Percentiles rank a stretch among this genome's conserved stretches.
These are phyloP conservation scores for Yarrowia divulgata DNA, from an alignment of 805 yeast genomes.

Conservation along the genomic window DNA sequence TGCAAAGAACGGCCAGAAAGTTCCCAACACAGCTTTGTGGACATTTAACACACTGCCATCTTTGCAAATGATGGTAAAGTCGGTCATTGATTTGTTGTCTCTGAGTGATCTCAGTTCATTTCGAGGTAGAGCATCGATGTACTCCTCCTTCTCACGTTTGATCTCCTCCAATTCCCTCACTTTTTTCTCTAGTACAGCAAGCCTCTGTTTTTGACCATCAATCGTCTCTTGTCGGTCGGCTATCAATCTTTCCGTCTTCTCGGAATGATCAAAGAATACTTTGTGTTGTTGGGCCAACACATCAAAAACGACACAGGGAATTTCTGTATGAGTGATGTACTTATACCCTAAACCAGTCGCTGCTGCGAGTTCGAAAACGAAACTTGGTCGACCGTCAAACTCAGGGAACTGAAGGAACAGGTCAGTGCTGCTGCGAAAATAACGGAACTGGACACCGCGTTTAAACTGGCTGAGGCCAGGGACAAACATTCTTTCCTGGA, in stretches of 20 bases:
- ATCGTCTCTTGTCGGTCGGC: no score
- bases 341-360: no score
- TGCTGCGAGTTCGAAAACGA: no score
- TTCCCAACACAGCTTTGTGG: background rate
- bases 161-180: no score
- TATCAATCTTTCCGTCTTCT: no score
- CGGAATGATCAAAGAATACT: no score
- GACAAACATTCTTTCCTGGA: background rate
- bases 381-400: no score
- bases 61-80: background rate
- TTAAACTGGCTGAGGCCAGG: background rate
- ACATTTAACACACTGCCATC: background rate
- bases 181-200: background rate
- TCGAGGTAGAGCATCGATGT: background rate
- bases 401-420: no score
- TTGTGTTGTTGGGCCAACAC: no score
- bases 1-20: background rate
- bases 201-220: background rate
- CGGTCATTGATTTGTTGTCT: background rate
- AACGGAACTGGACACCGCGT: background rate
- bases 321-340: no score
- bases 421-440: no score
- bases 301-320: no score
- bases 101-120: background rate
- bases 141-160: background rate